Conservation (phyloP, 208 protist species). For the Crithidia mellificae region DNA sequence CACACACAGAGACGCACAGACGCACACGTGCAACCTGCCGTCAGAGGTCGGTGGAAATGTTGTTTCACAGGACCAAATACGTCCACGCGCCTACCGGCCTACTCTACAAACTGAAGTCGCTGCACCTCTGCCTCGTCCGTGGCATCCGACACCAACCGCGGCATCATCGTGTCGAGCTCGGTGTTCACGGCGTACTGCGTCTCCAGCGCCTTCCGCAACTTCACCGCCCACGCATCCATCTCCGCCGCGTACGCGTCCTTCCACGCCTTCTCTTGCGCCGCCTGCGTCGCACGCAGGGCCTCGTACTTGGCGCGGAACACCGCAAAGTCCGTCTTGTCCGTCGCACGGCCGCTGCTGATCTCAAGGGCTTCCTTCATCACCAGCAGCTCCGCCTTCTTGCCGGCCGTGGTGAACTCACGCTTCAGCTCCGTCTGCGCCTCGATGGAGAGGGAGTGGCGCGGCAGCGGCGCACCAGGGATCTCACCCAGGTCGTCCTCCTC, state of each 20-base stretch:
- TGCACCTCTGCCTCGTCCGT: conserved; percentile 70
- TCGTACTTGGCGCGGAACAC: conserved; percentile 50
- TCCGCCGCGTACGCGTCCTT: conserved; percentile 38
- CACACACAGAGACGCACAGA: no score
- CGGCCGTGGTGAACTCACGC: conserved; percentile 45
- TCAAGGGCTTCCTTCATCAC: conserved; percentile 79
- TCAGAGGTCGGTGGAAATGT: no score
- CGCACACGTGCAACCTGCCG: background rate
- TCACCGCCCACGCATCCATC: conserved; percentile 51
- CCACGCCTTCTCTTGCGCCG: conserved; percentile 46
- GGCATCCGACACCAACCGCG: conserved; percentile 70
- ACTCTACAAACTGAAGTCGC: conserved; percentile 31
- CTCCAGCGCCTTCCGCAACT: conserved; percentile 54
- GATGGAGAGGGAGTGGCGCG: conserved; percentile 44
- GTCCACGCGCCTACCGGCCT: background rate
- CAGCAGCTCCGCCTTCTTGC: conserved; percentile 64
- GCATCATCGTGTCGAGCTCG: conserved; percentile 71
- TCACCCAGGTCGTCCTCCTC: conserved; percentile 31
- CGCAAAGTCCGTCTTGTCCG: conserved; percentile 51
- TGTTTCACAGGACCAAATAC: no score
- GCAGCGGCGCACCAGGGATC: conserved; percentile 28
- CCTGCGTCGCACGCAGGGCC: conserved; percentile 38
- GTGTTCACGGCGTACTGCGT: conserved; percentile 64
- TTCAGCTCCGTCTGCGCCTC: conserved; percentile 61
- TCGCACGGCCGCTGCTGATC: conserved; percentile 56